phyloP scores from a whole-genome alignment of 2,329 filamentous ascomycete genomes.

The Fusarium bulbicola region DNA sequence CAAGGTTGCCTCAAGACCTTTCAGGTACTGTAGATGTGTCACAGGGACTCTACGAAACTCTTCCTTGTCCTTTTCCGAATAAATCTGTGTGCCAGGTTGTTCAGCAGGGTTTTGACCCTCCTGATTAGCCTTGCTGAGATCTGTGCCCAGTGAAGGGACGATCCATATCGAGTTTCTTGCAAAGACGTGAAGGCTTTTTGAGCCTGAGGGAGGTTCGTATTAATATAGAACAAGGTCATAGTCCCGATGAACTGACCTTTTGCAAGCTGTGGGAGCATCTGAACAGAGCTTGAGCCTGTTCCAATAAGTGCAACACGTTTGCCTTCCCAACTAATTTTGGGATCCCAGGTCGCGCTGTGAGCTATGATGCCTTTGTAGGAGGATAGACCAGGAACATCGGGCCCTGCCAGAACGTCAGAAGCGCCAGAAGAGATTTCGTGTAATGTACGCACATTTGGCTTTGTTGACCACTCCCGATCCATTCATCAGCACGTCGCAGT shows the following conservation, averaged over 20 bases:
- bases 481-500: not conserved
- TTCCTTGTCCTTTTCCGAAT: not conserved
- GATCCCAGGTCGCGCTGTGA: not conserved
- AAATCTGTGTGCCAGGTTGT: not conserved
- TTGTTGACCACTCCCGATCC: not conserved
- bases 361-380: not conserved
- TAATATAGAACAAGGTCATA: too few species aligned
- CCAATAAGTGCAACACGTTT: not conserved
- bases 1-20: not conserved
- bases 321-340: not conserved
- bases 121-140: not conserved
- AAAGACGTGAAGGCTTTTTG: not conserved
- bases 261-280: not conserved
- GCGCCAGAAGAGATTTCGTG: accelerated
- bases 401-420: not conserved
- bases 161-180: not conserved
- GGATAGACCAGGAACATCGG: not conserved
- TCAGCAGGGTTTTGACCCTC: not conserved
- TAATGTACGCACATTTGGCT: not conserved
- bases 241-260: not conserved
- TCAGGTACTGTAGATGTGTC: not conserved
- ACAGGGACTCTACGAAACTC: not conserved
- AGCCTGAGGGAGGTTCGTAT: accelerated
- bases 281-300: not conserved
- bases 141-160: not conserved